Percentiles rank a stretch among this genome's conserved stretches.
These are phyloP conservation scores for Astrothelium subdiscretum DNA, from an alignment of 495 filamentous ascomycete genomes.

Conservation along the genomic window DNA sequence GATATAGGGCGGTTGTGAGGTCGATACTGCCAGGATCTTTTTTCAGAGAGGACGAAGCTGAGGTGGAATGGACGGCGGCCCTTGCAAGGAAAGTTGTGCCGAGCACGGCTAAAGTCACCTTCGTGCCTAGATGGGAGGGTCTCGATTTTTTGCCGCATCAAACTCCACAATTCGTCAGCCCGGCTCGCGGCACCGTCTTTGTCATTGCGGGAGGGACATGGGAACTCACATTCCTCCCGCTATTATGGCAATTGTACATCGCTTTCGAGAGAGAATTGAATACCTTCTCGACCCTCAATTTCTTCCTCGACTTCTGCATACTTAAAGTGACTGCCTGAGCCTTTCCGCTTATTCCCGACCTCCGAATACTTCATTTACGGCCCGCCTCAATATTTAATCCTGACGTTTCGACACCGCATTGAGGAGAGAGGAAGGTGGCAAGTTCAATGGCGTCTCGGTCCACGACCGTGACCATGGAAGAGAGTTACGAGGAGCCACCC, in stretches of 20 bases:
- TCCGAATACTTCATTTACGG: background rate
- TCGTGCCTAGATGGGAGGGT: too few species aligned
- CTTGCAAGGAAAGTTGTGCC: background rate
- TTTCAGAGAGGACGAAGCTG: background rate
- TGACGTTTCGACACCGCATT: too few species aligned
- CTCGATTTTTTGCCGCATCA: too few species aligned
- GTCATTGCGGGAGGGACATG: background rate
- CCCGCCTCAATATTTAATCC: background rate
- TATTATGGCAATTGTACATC: background rate
- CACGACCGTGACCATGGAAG: constrained; percentile 5
- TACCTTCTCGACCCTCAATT: too few species aligned
- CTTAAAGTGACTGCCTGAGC: background rate
- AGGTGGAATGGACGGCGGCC: background rate
- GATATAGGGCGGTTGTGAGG: too few species aligned
- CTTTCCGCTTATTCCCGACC: background rate
- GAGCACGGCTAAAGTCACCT: too few species aligned
- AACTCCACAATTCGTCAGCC: background rate
- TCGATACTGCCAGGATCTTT: background rate
- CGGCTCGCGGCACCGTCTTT: background rate
- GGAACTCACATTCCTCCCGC: background rate
- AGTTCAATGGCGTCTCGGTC: background rate
- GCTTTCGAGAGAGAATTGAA: background rate
- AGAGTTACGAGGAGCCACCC: constrained; percentile 19
- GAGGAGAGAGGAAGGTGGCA: too few species aligned
- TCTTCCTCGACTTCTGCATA: background rate